A percentile compares a stretch with the other conserved stretches of the same genome.
Conservation (phyloP, 306 rosid species). For the Canavalia ensiformis region DNA sequence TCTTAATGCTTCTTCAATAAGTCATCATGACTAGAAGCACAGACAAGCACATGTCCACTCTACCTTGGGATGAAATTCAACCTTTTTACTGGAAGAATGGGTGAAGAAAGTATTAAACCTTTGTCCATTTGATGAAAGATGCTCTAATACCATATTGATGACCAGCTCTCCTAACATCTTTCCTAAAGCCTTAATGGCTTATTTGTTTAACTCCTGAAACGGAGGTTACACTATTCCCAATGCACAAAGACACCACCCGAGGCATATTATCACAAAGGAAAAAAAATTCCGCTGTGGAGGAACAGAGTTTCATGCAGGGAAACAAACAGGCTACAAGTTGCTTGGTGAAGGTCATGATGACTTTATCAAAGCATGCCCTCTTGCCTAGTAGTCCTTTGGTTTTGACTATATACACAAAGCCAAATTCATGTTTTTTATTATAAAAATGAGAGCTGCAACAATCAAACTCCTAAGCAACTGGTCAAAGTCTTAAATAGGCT, state of each 20-base stretch:
- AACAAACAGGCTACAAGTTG: no score
- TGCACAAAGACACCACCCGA: no score
- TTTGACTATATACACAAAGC: neutral
- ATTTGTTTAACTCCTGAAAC: neutral
- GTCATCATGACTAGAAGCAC: neutral
- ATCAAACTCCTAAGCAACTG: neutral
- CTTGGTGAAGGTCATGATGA: neutral
- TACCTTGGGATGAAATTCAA: neutral
- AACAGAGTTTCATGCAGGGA: no score
- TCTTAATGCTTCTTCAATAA: neutral
- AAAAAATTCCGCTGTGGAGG: no score
- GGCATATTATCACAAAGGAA: no score
- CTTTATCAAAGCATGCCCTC: neutral
- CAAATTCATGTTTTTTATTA: neutral
- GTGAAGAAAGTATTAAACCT: neutral
- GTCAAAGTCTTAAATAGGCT: neutral
- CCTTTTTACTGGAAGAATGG: neutral
- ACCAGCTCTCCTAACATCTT: neutral
- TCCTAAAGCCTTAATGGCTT: neutral
- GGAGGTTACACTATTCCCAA: no score
- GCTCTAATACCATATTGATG: neutral
- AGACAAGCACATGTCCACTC: neutral
- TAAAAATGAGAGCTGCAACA: neutral
- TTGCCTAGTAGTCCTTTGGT: neutral
- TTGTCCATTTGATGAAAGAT: neutral